Evolutionary conservation across 495 filamentous ascomycete genomes (phyloP).

Genomic region (Penicillium bovifimosum): DNA sequence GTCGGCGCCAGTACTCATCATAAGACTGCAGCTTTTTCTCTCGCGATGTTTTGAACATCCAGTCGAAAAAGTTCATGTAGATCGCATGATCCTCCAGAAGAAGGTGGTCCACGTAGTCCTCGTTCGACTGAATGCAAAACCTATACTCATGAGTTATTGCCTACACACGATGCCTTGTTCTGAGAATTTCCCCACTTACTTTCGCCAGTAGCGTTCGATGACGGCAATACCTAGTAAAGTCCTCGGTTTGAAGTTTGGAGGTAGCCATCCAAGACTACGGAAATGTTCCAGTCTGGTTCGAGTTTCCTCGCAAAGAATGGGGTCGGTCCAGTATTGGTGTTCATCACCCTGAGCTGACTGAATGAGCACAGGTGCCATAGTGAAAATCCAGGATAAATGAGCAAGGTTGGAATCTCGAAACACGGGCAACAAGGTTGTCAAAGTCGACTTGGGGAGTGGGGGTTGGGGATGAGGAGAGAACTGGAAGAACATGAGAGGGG

Average conservation of each 20-base stretch:
- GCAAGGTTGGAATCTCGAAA: not conserved
- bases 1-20: conserved; percentile 26
- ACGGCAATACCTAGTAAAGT: conserved; percentile 23
- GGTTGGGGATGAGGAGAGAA: not conserved
- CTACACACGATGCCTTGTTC: not conserved
- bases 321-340: conserved; percentile 28
- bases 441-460: not conserved
- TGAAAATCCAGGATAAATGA: not conserved
- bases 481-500: conserved; percentile 3
- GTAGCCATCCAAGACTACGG: conserved; percentile 25
- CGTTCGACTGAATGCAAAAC: conserved; percentile 26
- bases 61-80: conserved; percentile 32
- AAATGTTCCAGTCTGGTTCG: conserved; percentile 27
- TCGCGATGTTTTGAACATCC: conserved; percentile 24
- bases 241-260: conserved; percentile 27
- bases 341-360: conserved; percentile 18
- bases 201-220: conserved; percentile 25
- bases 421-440: conserved; percentile 1
- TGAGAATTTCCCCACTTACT: conserved; percentile 11
- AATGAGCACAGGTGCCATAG: conserved; percentile 12
- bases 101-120: conserved; percentile 26
- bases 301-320: conserved; percentile 30
- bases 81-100: conserved; percentile 22
- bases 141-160: conserved; percentile 16
- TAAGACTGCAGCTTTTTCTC: conserved; percentile 26